These are phyloP conservation scores for Delphinella strobiligena DNA, from an alignment of 2,329 filamentous ascomycete species.

Conservation along the genomic window DNA sequence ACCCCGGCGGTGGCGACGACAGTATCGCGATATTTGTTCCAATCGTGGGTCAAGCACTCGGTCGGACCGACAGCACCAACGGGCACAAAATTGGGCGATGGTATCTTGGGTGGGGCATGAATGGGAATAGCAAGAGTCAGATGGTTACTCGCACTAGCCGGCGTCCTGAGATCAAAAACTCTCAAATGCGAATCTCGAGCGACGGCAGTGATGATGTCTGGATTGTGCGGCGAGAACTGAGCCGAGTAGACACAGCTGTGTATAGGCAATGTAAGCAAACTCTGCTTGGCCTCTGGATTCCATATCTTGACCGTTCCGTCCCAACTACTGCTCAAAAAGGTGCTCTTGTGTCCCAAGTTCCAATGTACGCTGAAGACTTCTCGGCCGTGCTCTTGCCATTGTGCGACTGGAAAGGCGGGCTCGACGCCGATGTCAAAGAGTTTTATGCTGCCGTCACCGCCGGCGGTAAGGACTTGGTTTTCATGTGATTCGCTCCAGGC, in stretches of 20 bases:
- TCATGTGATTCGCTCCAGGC: constrained; percentile 95
- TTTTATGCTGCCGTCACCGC: constrained; percentile 88
- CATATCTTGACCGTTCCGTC: constrained; percentile 94
- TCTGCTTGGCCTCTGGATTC: constrained; percentile 60
- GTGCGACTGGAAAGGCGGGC: constrained; percentile 63
- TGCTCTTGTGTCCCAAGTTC: constrained; percentile 85
- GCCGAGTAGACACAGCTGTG: constrained; percentile 91
- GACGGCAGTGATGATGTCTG: constrained; percentile 74
- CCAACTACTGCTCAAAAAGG: constrained; percentile 86
- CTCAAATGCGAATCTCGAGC: constrained; percentile 81
- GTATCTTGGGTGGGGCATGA: constrained; percentile 51
- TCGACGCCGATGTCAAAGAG: constrained; percentile 78
- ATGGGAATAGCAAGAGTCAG: constrained; percentile 73
- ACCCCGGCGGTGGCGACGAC: constrained; percentile 82
- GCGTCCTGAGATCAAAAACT: constrained; percentile 83
- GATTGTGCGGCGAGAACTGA: constrained; percentile 80
- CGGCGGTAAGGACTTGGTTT: constrained; percentile 80
- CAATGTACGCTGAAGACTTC: constrained; percentile 89
- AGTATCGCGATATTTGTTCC: constrained; percentile 92
- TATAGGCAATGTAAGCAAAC: constrained; percentile 75
- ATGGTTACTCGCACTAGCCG: constrained; percentile 77
- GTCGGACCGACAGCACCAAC: constrained; percentile 45
- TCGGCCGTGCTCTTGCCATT: constrained; percentile 84
- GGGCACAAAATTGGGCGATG: constrained; percentile 30
- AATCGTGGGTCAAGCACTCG: constrained; percentile 89